A percentile compares a stretch with the other conserved stretches of the same genome.
Evolutionary conservation across 140 eudicot species (phyloP).

Genomic region (Flaveria floridana): DNA sequence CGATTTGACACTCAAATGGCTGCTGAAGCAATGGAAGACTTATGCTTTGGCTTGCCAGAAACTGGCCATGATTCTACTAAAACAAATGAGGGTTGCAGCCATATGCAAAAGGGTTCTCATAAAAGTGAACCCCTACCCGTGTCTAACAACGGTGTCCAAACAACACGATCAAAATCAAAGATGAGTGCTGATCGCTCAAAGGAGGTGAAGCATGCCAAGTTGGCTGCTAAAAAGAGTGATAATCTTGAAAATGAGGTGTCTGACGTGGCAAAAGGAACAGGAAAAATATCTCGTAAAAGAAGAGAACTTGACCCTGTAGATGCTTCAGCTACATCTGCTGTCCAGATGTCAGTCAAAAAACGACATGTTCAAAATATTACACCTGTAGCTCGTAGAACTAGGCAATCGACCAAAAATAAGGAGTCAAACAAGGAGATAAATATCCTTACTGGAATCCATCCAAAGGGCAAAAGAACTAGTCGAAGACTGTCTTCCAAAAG

Average conservation of each 20-base stretch:
- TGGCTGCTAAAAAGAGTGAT: slow-evolving; percentile 26
- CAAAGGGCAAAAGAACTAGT: slow-evolving; percentile 41
- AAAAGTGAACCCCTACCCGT: slow-evolving; percentile 26
- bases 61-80: slow-evolving; percentile 19
- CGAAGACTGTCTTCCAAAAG: slow-evolving; percentile 19
- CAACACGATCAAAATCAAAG: slow-evolving; percentile 47
- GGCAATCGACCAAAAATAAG: slow-evolving; percentile 19
- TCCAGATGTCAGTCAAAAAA: slow-evolving; percentile 36
- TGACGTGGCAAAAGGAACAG: slow-evolving; percentile 23
- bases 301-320: slow-evolving; percentile 18
- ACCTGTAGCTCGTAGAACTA: slow-evolving; percentile 55
- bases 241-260: slow-evolving; percentile 17
- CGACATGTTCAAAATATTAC: slow-evolving; percentile 30
- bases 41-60: slow-evolving; percentile 45
- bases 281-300: slow-evolving; percentile 30
- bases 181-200: slow-evolving; percentile 19
- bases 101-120: slow-evolving; percentile 15
- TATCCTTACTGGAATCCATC: slow-evolving; percentile 30
- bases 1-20: slow-evolving; percentile 93
- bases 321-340: slow-evolving; percentile 27
- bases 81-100: slow-evolving; percentile 24
- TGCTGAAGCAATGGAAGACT: slow-evolving; percentile 91
- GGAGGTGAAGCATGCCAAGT: slow-evolving; percentile 35
- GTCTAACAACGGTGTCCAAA: slow-evolving; percentile 37
- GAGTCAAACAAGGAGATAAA: slow-evolving; percentile 28